Conservation (phyloP, 1,139 yeast species). For the Blastobotrys arbuscula region DNA sequence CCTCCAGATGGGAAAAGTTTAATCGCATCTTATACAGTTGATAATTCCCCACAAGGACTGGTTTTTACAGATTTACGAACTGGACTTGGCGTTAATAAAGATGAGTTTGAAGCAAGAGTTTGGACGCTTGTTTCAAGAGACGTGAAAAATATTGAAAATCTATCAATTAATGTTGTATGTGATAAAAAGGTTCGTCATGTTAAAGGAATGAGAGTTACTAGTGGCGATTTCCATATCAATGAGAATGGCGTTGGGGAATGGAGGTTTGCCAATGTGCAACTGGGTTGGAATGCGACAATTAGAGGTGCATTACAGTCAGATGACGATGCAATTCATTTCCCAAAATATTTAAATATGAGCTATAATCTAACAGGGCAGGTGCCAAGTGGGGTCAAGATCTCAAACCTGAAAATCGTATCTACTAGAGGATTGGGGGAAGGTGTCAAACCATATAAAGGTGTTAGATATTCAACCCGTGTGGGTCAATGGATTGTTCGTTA, state of each 20-base stretch:
- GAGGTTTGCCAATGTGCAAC: slow-evolving; percentile 57
- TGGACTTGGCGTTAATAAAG: slow-evolving; percentile 53
- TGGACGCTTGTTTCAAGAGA: slow-evolving; percentile 47
- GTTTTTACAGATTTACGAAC: slow-evolving; percentile 56
- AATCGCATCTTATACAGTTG: slow-evolving; percentile 60
- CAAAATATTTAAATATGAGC: slow-evolving; percentile 47
- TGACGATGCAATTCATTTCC: slow-evolving; percentile 32
- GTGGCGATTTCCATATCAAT: slow-evolving; percentile 62
- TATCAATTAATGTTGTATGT: slow-evolving; percentile 48
- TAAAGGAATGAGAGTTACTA: slow-evolving; percentile 55
- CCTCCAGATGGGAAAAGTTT: slow-evolving; percentile 85
- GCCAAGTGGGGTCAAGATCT: slow-evolving; percentile 73
- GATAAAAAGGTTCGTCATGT: slow-evolving; percentile 31
- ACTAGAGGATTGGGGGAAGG: slow-evolving; percentile 55
- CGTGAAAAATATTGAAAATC: slow-evolving; percentile 53
- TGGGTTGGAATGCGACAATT: slow-evolving; percentile 66
- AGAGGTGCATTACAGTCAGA: slow-evolving; percentile 47
- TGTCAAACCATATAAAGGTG: slow-evolving; percentile 86
- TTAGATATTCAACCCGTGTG: slow-evolving; percentile 66
- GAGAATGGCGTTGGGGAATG: slow-evolving; percentile 60
- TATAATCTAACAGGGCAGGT: slow-evolving; percentile 65
- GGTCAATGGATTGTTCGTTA: slow-evolving; percentile 53
- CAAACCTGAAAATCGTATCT: slow-evolving; percentile 53
- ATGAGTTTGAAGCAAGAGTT: slow-evolving; percentile 73
- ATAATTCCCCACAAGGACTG: slow-evolving; percentile 35